Percentiles rank a stretch among this genome's conserved stretches.
These are phyloP conservation scores for Phyllostachys edulis DNA, from an alignment of 176 grass and related monocot genomes.

Conservation along the genomic window DNA sequence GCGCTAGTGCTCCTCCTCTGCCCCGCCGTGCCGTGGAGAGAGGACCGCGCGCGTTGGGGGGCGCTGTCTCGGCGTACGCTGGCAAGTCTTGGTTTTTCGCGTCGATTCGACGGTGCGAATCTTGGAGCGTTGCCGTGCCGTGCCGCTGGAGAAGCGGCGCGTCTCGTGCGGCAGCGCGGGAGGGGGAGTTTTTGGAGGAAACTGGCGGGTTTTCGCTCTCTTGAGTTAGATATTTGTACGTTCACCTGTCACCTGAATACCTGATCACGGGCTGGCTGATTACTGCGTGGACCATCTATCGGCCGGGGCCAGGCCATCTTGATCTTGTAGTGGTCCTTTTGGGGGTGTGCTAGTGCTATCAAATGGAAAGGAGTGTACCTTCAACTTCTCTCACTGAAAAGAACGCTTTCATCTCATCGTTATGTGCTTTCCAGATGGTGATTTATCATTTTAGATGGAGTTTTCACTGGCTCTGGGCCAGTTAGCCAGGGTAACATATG, in stretches of 20 bases:
- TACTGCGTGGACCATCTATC: slow-evolving; percentile 5
- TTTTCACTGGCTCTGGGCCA: background rate
- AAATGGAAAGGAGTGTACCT: background rate
- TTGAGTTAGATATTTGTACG: too few species aligned
- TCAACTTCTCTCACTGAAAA: background rate
- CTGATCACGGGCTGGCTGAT: slow-evolving; percentile 19
- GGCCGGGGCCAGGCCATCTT: background rate
- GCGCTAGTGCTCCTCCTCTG: too few species aligned
- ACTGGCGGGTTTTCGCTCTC: background rate
- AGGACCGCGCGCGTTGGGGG: background rate
- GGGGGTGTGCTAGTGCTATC: background rate
- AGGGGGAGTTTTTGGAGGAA: background rate
- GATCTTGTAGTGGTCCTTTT: background rate
- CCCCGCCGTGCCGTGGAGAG: background rate
- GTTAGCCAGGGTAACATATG: background rate
- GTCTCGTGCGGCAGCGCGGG: background rate
- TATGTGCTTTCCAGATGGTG: background rate
- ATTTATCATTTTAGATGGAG: background rate
- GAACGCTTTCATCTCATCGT: background rate
- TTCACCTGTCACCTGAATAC: background rate
- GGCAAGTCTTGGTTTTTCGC: slow-evolving; percentile 1
- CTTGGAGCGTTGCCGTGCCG: background rate
- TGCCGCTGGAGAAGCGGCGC: background rate
- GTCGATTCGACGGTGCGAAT: background rate
- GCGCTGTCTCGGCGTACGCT: background rate